Evolutionary conservation across 495 filamentous ascomycete species (phyloP), one percentile per base, ranked within the genome.

Genomic region (Jackrogersella minutella): DNA sequence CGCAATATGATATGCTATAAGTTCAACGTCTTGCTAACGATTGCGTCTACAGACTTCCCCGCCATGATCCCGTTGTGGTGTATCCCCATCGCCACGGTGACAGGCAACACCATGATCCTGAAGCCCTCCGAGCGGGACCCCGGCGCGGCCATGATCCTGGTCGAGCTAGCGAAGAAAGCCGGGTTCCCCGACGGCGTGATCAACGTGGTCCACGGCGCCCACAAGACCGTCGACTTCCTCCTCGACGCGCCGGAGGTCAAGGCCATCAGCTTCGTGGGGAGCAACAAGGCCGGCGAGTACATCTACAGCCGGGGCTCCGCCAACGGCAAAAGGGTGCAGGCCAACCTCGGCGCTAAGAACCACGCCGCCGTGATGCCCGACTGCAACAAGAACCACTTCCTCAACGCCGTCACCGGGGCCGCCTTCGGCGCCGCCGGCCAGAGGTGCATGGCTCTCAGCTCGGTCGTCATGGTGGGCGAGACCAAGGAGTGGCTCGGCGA

Each of bases 41-140:
- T 13, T 31, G 8, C 40, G 54, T 31, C 11, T 37, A 22, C 67
- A 96, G 92, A 99, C 82, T 99, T 99, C 82, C 95, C 95, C 39
- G 95, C 95, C 66, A 99, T 99, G 95, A 99, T 99, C 78, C 95
- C 95, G 16, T 83, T 99, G 7, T 99, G 95, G 95, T 96, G 86
- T 54, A 96, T 98, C 56, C 96, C 95, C 16, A 88, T 98, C 73
- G 96, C 95, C 37, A 97, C 93, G 10, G 86, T 96, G 2, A 96
- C 92, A 9, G 96, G 95, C 49, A 99, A 99, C 81, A 95, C 91
- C 24, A 79, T 98, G 62, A 87, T 99, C 69, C 78, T 99, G 58
- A 99, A 99, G 85, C 95, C 95, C 3, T 99, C 95, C 0, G 95
- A 99, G 82, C 91, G 95, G 63, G 95, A 98, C 65, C 95, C 95